Evolutionary conservation across 2,329 filamentous ascomycete genomes (phyloP), one percentile per base, ranked within the genome.

Genomic region (Daldinia sp.): DNA sequence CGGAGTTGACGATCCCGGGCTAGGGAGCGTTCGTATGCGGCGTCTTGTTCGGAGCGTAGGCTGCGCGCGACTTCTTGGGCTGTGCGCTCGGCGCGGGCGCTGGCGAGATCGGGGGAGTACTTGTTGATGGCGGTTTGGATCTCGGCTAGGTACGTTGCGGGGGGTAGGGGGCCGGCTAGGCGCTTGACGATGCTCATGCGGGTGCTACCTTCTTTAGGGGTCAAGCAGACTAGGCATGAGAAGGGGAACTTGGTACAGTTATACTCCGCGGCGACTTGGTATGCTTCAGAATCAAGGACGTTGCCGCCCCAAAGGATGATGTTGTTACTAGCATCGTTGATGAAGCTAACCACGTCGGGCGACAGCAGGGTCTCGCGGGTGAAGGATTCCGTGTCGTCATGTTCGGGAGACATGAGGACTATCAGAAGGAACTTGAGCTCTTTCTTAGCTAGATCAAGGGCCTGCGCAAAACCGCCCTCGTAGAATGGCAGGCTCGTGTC

Each of bases 211-310:
- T 94, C 88, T 68, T 90, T 90, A 0, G 94, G 93, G 0, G 94
- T 97, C 67, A 97, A 90, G 59, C 93, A 94, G 25, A 97, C 89
- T 2, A 97, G 78, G 11, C 90, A 92, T 0, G 91, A 89, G 75
- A 96, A 98, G 8, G 95, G 95, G 72, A 95, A 97, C 74, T 96
- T 96, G 61, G 92, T 96, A 77, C 92, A 95, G 70, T 89, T 89
- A 66, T 98, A 87, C 45, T 94, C 93, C 10, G 87, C 85, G n/a
- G 93, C 88, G 37, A 97, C 93, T 75, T 97, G 93, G 77, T 96
- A 98, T 4, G 94, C 92, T 79, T 99, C 95, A 2, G 93, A 90
- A 75, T 99, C 95, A 66, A 93, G 87, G 0, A 98, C 90, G 70
- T 93, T 97, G 47, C 95, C 95, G 37, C 90, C 93, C 95, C 95